Conservation (phyloP, 257 asterid species). For the Ilex asprella region DNA sequence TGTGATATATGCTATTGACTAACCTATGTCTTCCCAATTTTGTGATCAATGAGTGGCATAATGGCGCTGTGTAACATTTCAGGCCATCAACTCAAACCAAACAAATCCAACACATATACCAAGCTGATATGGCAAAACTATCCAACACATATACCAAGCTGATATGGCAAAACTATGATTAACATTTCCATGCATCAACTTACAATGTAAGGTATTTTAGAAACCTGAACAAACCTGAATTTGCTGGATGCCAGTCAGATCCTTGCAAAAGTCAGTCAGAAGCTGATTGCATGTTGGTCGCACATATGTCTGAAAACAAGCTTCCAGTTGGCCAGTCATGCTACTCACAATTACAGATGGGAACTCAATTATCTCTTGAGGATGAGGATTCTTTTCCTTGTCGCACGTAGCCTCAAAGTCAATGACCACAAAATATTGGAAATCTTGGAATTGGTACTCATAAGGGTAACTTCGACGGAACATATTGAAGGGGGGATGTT, state of each 20-base stretch:
- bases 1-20: no score
- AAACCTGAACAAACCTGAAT: slow-evolving; percentile 45
- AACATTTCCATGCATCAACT: no score
- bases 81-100: no score
- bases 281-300: slow-evolving; percentile 74
- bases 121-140: no score
- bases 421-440: slow-evolving; percentile 73
- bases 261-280: slow-evolving; percentile 86
- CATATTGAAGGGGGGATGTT: slow-evolving; percentile 41
- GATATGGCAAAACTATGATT: no score
- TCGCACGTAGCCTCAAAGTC: slow-evolving; percentile 96
- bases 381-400: slow-evolving; percentile 60
- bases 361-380: slow-evolving; percentile 95
- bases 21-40: no score
- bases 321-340: slow-evolving; percentile 65
- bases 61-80: no score
- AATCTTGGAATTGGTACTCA: slow-evolving; percentile 53
- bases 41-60: no score
- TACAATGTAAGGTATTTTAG: neutral
- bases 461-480: slow-evolving; percentile 36
- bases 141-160: no score
- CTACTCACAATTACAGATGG: slow-evolving; percentile 85
- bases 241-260: slow-evolving; percentile 93
- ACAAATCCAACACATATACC: no score
- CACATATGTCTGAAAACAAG: slow-evolving; percentile 79